Base-by-base conservation (phyloP, 441 rosid genomes). In the Mallotus repandus region DNA sequence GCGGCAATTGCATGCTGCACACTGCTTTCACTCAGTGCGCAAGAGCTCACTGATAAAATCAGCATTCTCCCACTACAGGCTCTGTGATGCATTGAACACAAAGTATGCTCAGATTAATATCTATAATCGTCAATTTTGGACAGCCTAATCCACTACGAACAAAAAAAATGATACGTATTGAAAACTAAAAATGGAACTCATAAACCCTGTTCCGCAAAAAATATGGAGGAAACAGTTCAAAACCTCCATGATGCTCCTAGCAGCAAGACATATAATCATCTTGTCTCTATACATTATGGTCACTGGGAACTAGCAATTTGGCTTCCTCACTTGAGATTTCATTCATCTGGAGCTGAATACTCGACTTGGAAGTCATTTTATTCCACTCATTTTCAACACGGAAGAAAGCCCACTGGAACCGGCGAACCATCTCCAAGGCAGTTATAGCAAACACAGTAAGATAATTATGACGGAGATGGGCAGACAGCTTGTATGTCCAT, bases 381-480 rank as follows among this genome's bases (percentile, higher is more conserved):
- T 88, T 85, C 98, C 95, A 91, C 71, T 93, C 94, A 5, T 93
- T 96, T 76, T 93, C 98, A 3, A 96, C 89, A 1, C 97, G 98
- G 86, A 96, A 96, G 79, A 96, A 96, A 48, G 88, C 88, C 98
- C 99, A 96, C 63, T 93, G 99, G 81, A 96, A 93, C 6, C 98
- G 85, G 2, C 97, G 86, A 79, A 90, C 73, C 19, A 93, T 91
- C 89, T 96, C 99, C 86, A 90, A 77, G 22, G 87, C 82, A n/a
- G 92, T 76, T 69, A 96, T 91, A 52, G 89, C 43, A 63, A 96
- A 96, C 62, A 93, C 85, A 0, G 97, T 96, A 6, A 87, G 86
- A 81, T 93, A 91, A 76, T 96, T 96, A 66, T 91, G 89, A 63
- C 97, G 97, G 65, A 93, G 97, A 85, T 93, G 98, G 55, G 98